A percentile compares a stretch with the other conserved stretches of the same genome.
Evolutionary conservation across 352 stramenopile genomes (phyloP).

Genomic region (Phytophthora pistaciae): DNA sequence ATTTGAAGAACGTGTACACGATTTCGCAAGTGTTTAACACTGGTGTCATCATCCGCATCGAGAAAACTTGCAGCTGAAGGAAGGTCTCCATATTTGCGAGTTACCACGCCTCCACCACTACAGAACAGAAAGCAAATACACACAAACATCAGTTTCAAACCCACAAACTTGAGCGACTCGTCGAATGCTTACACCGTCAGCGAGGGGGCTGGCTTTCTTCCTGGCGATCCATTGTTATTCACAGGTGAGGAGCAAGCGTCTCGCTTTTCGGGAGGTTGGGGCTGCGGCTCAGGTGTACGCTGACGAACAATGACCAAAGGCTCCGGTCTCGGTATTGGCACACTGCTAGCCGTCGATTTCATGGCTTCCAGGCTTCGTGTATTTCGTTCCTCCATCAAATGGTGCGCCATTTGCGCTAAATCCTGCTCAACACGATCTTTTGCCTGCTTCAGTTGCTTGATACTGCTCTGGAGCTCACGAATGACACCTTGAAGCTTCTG

Average conservation of each 20-base stretch:
- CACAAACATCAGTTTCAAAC: slow-evolving; percentile 3
- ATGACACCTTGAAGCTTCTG: slow-evolving; percentile 86
- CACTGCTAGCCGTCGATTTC: slow-evolving; percentile 25
- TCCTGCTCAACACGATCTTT: slow-evolving; percentile 80
- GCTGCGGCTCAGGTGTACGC: slow-evolving; percentile 12
- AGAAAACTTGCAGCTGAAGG: slow-evolving; percentile 28
- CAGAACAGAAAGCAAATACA: slow-evolving; percentile 16
- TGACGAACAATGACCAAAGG: slow-evolving; percentile 22
- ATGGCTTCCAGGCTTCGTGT: slow-evolving; percentile 41
- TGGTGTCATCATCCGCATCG: slow-evolving; percentile 37
- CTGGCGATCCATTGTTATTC: slow-evolving; percentile 29
- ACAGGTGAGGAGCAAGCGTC: slow-evolving; percentile 76
- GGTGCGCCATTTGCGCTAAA: slow-evolving; percentile 59
- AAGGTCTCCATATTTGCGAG: slow-evolving; percentile 45
- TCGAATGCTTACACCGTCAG: slow-evolving; percentile 27
- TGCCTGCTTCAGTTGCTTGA: slow-evolving; percentile 84
- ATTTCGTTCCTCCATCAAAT: slow-evolving; percentile 80
- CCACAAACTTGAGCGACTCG: neutral
- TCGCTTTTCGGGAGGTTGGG: slow-evolving; percentile 45
- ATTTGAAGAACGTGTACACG: slow-evolving; percentile 91
- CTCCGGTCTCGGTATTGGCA: slow-evolving; percentile 17
- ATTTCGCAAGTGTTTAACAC: slow-evolving; percentile 72
- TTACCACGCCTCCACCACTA: slow-evolving; percentile 43
- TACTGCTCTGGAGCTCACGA: slow-evolving; percentile 82
- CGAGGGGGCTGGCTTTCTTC: neutral